Evolutionary conservation across 257 asterid genomes (phyloP), one percentile per base, ranked within the genome.

Genomic region (Fraxinus anomala): DNA sequence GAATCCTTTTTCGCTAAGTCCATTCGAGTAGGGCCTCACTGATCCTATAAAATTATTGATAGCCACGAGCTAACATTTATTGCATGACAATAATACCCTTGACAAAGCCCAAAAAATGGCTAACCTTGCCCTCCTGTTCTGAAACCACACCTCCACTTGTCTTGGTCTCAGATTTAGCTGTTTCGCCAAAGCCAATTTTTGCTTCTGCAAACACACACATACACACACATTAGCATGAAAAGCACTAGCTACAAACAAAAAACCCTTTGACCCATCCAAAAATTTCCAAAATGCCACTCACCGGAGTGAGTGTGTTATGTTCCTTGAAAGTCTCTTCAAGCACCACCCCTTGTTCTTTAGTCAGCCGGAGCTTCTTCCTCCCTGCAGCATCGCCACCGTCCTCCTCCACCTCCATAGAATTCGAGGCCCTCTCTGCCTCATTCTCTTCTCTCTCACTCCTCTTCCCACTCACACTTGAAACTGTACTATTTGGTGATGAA

Each of bases 91-190:
- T 72, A 87, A 69, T 76, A 8, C 82, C 96, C 89, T 80, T 69
- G 33, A 24, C 3, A 19, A 0, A 0, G 4, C 8, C 7, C 7
- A 23, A 5, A 3, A 75, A 83, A 74, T 81, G 54, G 80, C 96
- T 61, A 28, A 96, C 99, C 99, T 92, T 76, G 99, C 99, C 92
- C 98, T 92, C 74, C 98, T 84, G 86, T 96, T 96, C 86, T 96
- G 98, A 77, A 96, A 93, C 99, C 99, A 96, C 61, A 96, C 99
- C 88, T 96, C 98, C 78, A 96, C 99, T 77, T 96, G 99, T 73
- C 99, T 88, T 3, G 97, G 89, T 92, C 91, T 85, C 51, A 96
- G 94, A 80, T 89, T 89, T 36, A 93, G 87, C 92, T 89, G 96
- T 80, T 86, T 91, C 31, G 98, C 92, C 86, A 96, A 67, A 24